phyloP scores from a whole-genome alignment of 352 stramenopile genomes.

The Saprolegnia diclina region DNA sequence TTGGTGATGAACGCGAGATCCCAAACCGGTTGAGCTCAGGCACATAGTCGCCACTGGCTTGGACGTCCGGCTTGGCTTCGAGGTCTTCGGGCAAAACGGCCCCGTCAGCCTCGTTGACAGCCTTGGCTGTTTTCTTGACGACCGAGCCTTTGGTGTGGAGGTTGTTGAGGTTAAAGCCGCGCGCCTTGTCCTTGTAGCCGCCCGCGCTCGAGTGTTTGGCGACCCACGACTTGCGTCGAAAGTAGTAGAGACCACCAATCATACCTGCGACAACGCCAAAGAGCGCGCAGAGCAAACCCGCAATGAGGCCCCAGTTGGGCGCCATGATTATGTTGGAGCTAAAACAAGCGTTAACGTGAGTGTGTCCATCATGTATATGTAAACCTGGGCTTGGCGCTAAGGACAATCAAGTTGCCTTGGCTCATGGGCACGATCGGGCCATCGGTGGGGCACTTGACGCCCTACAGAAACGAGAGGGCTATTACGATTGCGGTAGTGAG shows the following conservation, averaged over 20 bases:
- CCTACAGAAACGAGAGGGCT: not conserved
- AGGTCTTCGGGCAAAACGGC: slow-evolving; percentile 16
- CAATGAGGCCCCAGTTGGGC: slow-evolving; percentile 84
- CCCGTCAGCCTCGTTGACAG: slow-evolving; percentile 9
- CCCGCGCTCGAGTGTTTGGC: slow-evolving; percentile 24
- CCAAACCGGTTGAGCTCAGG: slow-evolving; percentile 41
- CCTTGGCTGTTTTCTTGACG: slow-evolving; percentile 36
- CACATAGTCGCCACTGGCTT: slow-evolving; percentile 38
- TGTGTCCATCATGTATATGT: not conserved
- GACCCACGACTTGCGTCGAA: slow-evolving; percentile 77
- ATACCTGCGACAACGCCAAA: slow-evolving; percentile 67
- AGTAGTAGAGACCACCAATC: slow-evolving; percentile 76
- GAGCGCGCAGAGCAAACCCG: slow-evolving; percentile 64
- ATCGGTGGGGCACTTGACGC: slow-evolving; percentile 56
- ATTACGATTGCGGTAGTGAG: not conserved
- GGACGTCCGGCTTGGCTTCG: slow-evolving; percentile 21
- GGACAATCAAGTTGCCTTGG: slow-evolving; percentile 80
- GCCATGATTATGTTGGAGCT: slow-evolving; percentile 78
- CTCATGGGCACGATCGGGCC: slow-evolving; percentile 76
- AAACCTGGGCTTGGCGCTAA: slow-evolving; percentile 69
- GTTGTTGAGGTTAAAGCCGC: slow-evolving; percentile 44
- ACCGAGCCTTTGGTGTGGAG: slow-evolving; percentile 71
- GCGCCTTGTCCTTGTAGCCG: slow-evolving; percentile 41
- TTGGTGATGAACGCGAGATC: no score
- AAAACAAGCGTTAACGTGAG: not conserved